Evolutionary conservation across 73 alveolate species (phyloP).

Genomic region (Tetrahymena thermophila): DNA sequence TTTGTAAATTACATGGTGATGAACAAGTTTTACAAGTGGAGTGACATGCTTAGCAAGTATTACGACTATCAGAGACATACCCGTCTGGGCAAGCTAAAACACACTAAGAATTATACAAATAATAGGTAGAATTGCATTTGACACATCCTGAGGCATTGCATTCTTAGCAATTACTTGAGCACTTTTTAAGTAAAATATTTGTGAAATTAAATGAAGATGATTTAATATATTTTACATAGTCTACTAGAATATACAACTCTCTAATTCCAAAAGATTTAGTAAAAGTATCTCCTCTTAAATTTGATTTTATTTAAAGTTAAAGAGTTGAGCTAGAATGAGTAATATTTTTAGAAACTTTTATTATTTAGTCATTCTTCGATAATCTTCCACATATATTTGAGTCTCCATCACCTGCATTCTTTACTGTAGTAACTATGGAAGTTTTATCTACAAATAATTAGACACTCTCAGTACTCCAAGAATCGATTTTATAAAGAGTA

Average conservation of each 20-base stretch:
- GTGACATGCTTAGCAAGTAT: neutral
- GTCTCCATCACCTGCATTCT: neutral
- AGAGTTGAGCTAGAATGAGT: neutral
- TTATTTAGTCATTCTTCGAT: neutral
- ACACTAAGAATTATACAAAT: neutral
- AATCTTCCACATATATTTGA: neutral
- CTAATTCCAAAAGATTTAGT: neutral
- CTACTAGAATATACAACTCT: neutral
- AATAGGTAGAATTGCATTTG: neutral
- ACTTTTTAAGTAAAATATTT: neutral
- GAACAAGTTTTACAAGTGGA: neutral
- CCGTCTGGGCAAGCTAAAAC: neutral
- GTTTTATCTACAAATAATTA: neutral
- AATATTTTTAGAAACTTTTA: neutral
- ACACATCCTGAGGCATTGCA: neutral
- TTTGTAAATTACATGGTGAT: neutral
- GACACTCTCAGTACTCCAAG: neutral
- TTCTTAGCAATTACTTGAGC: neutral
- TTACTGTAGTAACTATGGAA: neutral
- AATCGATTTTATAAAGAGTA: neutral
- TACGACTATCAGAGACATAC: neutral
- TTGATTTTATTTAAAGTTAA: neutral
- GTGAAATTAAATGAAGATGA: neutral
- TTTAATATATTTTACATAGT: neutral
- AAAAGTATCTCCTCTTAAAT: neutral